Base-by-base conservation (phyloP, 208 protist species). In the Eutreptiella sp. region DNA sequence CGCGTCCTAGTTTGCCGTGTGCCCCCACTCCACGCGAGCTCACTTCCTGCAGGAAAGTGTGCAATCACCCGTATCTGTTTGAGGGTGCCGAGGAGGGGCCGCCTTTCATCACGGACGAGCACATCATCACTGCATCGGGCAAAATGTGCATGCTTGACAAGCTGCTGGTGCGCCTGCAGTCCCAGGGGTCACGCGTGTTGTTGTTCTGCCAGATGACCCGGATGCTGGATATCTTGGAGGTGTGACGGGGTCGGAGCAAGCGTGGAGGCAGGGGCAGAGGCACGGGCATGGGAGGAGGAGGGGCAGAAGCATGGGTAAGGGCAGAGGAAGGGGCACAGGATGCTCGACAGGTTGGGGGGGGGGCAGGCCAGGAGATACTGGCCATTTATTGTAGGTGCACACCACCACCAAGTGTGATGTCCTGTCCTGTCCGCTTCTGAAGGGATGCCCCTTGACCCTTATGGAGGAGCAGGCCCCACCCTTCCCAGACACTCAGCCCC, bases 181-280 rank as follows among this genome's bases (percentile, higher is more conserved):
- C 76, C 16, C 46, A 45, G 9, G 70, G 85, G 24, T 88, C 89
- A 53, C 88, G 95, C 47, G 94, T 99, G 3, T 82, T 99, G 19
- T 95, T 99, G 41, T 99, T 99, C 72, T 97, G 82, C 4, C 94
- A 98, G 70, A 96, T 98, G 81, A 95, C 87, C 3, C 66, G 70
- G 7, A 87, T 93, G 81, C 61, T 94, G 24, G 81, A 94, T 62
- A 87, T 94, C 29, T 63, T 94, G 23, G 84, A 92, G 57, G 84
- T n/a, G n/a, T n/a, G n/a, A n/a, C n/a, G n/a, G n/a, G n/a, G n/a
- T n/a, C n/a, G 33, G 1, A 47, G 36, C 2, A 42, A 34, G 31
- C 14, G 14, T 11, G 36, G 27, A 4, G 34, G 23, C 34, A 38
- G 27, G 23, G 45, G 46, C 36, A 14, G 3, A 3, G 45, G n/a